Base-by-base conservation (phyloP, 805 yeast genomes). In the Priceomyces medius region DNA sequence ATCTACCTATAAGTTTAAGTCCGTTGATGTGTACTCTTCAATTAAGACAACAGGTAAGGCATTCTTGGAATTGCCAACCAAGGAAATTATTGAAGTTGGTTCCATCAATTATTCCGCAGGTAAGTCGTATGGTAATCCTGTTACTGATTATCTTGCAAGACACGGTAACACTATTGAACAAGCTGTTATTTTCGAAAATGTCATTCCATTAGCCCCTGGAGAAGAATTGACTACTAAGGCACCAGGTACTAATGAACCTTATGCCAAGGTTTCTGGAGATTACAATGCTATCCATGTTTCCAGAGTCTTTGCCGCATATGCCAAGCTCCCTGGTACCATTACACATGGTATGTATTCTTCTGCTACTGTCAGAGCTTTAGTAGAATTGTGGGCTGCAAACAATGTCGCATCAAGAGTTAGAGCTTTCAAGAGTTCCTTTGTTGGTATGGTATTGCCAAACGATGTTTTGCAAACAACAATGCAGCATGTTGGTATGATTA, bases 321-420 rank as follows among this genome's bases (percentile, higher is more conserved):
- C 96, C 34, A 81, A 81, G 58, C 76, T 93, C 59, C 97, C 97
- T 45, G 99, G 99, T 53, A 93, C 98, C 28, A 93, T 93, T 58
- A 93, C 99, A 27, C 99, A 95, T 61, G 99, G 99, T 64, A 95
- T 93, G 99, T 95, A 80, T 77, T 87, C 97, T 16, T 86, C 96
- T 61, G 99, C 97, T 47, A 79, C 95, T 48, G 91, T 90, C 53
- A 85, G 99, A 74, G 81, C 95, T 24, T 78, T 89, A 61, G 97
- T 93, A 54, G 99, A 93, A 73, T 86, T 88, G 66, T 90, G 96
- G 88, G 99, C 99, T 49, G 99, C 99, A 49, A 90, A 89, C 66
- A 89, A 93, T 66, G 90, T 88, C 55, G 93, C 97, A 44, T 80
- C 90, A 35, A 88, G 99, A 72, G 97, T 95, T 45, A 81, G 96